Percentiles rank a stretch among this genome's conserved stretches.
Evolutionary conservation across 2,329 filamentous ascomycete species (phyloP).

Genomic region (Cladophialophora exuberans): DNA sequence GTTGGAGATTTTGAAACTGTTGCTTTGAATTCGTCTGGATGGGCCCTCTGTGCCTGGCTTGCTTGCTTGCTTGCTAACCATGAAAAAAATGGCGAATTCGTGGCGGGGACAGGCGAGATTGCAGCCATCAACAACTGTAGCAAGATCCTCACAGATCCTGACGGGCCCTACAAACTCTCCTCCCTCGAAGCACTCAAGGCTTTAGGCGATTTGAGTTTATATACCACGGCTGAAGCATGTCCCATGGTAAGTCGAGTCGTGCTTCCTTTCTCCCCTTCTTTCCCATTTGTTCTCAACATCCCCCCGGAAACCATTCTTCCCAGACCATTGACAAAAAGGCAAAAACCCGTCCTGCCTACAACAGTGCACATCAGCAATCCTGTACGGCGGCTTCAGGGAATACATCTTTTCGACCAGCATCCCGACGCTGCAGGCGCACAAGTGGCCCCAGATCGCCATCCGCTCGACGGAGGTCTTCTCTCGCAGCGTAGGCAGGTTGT

Average conservation of each 20-base stretch:
- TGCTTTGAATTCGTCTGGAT: no score
- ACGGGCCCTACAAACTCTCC: conserved; percentile 45
- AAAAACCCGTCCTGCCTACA: no score
- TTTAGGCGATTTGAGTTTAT: conserved; percentile 53
- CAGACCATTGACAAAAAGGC: background rate
- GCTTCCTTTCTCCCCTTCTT: background rate
- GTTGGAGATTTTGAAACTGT: no score
- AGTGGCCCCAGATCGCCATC: conserved; percentile 58
- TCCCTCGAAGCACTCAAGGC: conserved; percentile 48
- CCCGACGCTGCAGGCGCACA: conserved; percentile 48
- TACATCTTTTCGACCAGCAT: conserved; percentile 60
- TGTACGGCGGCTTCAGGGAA: conserved; percentile 60
- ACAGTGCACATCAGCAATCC: conserved; percentile 59
- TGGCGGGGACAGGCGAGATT: conserved; percentile 50
- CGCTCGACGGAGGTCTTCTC: conserved; percentile 52
- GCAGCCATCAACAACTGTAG: conserved; percentile 60
- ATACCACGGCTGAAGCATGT: conserved; percentile 62
- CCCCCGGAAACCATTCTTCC: background rate
- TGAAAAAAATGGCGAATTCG: background rate
- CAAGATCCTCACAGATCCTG: conserved; percentile 50
- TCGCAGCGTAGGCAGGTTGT: conserved; percentile 30
- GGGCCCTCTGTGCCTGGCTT: no score
- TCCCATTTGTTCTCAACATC: background rate
- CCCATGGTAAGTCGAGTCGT: conserved; percentile 47
- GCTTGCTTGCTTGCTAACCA: no score